Percentiles rank a stretch among this genome's conserved stretches.
Conservation (phyloP, 192 early-diverging fungal genomes). For the Coemansia sp. region DNA sequence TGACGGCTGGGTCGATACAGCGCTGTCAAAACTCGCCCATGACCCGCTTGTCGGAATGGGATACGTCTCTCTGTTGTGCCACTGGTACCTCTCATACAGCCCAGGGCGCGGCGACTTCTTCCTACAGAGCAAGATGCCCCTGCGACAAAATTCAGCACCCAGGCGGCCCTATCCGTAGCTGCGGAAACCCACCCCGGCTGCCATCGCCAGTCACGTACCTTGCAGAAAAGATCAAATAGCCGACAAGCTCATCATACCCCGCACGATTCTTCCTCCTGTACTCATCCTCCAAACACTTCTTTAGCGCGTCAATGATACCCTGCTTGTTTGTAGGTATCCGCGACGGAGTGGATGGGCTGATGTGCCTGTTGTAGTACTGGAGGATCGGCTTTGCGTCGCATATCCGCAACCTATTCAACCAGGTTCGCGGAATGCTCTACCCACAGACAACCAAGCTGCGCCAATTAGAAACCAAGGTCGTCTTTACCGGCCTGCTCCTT, state of each 20-base stretch:
- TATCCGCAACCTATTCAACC: conserved; percentile 12
- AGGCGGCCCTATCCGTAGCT: no score
- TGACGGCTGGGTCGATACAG: no score
- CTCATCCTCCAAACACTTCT: not conserved
- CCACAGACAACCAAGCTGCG: not conserved
- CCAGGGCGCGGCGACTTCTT: no score
- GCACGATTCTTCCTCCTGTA: not conserved
- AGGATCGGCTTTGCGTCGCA: conserved; percentile 16
- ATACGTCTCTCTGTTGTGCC: not conserved
- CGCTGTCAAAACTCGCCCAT: not conserved
- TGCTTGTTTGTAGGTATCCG: not conserved
- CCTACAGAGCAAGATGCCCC: no score
- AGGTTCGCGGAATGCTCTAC: not conserved
- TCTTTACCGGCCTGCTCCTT: no score
- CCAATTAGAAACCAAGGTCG: not conserved
- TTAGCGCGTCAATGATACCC: not conserved
- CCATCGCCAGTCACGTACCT: no score
- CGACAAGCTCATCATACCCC: conserved; percentile 7
- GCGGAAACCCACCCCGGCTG: no score
- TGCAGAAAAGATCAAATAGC: conserved; percentile 1
- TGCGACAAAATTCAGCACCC: no score
- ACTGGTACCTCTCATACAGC: not conserved
- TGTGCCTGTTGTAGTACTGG: not conserved
- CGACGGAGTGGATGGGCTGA: not conserved
- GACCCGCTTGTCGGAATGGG: conserved; percentile 2